Base-by-base conservation (phyloP, 1,284 basidiomycete species). In the Megacollybia platyphylla region DNA sequence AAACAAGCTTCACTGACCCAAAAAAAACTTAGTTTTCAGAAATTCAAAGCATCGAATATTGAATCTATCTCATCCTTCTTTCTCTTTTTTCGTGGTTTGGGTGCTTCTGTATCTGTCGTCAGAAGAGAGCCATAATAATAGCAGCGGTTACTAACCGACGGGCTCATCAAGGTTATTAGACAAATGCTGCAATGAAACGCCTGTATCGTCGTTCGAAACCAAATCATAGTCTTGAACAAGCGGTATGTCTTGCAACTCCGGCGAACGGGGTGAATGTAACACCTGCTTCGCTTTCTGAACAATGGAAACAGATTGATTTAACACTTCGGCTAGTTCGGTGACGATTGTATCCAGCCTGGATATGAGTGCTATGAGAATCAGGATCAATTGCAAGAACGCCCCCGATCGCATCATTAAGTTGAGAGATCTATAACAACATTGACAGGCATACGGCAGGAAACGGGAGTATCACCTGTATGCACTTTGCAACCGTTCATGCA, bases 311-410 rank as follows among this genome's bases (percentile, higher is more conserved):
- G n/a, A 11, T 24, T 24, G 36, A 10, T 18, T 53, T 2, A 76
- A 48, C 32, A 54, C 55, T 10, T 67, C 59, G 2, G 56, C 51
- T 2, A 80, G 46, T 42, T 76, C 73, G 28, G 56, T 54, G 11
- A 67, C 54, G n/a, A 84, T 52, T 2, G 57, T 51, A 28, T 61
- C 61, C 49, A 82, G 57, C 44, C 84, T 70, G 1, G 80, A 79
- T 30, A 68, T 62, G 36, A 85, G 68, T 6, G 75, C 76, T 15
- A 66, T 61, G 29, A 87, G 62, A 2, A 72, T 64, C 27, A 87
- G 53, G 9, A 79, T 61, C 7, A 84, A 53, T 47, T 82, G 79
- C 3, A 83, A 60, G 52, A 87, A 87, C 13, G 79, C 77, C 10
- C 78, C 82, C 1, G 72, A 71, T 53, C 81, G 79, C 65, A 86